These are phyloP conservation scores for Cadophora gregata DNA, from an alignment of 2,329 filamentous ascomycete species.

Conservation along the genomic window DNA sequence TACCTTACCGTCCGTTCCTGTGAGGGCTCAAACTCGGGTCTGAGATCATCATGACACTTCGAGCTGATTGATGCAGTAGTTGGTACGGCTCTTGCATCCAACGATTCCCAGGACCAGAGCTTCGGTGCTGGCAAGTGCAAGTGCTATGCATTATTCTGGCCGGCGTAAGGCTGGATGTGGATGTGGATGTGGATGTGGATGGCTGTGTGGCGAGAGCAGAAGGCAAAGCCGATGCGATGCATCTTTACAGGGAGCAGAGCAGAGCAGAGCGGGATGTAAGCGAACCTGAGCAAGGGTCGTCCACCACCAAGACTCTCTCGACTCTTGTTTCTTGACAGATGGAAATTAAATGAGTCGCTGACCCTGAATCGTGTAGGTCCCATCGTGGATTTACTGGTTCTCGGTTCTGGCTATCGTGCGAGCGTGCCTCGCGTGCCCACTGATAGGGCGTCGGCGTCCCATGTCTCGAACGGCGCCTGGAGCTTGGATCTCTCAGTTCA, in stretches of 20 bases:
- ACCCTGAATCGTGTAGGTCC: neutral
- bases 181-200: neutral
- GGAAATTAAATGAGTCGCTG: neutral
- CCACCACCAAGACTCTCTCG: neutral
- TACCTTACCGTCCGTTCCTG: too few relatives aligned
- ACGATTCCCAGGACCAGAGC: constrained; percentile 4
- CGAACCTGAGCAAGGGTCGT: neutral
- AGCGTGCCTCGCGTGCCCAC: neutral
- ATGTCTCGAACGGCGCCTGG: neutral
- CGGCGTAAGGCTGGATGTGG: constrained; percentile 4
- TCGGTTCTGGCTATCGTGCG: neutral
- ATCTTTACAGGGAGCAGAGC: neutral
- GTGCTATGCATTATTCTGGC: neutral
- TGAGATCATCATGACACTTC: constrained; percentile 10
- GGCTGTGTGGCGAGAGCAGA: neutral
- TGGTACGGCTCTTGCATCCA: constrained; percentile 2
- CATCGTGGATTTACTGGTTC: neutral
- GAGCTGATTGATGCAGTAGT: constrained; percentile 4
- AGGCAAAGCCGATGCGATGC: neutral
- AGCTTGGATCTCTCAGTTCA: neutral
- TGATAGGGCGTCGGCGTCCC: neutral
- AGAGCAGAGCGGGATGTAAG: constrained; percentile 1
- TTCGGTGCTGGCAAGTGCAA: constrained; percentile 14
- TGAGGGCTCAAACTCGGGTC: neutral
- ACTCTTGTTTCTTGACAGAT: neutral